A percentile compares a stretch with the other conserved stretches of the same genome.
Conservation (phyloP, 345 rosid species). For the Syzygium aromaticum region DNA sequence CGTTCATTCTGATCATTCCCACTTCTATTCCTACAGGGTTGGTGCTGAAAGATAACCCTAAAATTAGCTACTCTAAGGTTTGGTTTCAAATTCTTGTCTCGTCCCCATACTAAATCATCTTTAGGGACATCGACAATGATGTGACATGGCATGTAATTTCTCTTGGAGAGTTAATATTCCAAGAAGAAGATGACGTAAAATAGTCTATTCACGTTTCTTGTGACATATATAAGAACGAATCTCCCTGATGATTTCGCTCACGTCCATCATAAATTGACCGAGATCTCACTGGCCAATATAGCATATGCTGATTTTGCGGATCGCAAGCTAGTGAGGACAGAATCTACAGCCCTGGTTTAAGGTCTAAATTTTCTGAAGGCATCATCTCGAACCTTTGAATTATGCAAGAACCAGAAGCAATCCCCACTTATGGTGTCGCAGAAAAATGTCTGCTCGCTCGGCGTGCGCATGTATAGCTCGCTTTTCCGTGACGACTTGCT, state of each 20-base stretch:
- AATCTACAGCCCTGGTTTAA: neutral
- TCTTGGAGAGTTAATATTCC: neutral
- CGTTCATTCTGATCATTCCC: neutral
- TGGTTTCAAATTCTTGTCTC: neutral
- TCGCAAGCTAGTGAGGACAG: neutral
- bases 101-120: neutral
- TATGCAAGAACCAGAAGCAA: neutral
- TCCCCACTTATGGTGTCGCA: neutral
- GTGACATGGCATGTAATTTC: neutral
- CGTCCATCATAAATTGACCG: neutral
- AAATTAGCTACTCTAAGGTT: neutral
- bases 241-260: neutral
- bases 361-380: neutral
- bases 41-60: neutral
- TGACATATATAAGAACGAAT: neutral
- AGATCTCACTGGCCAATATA: neutral
- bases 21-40: neutral
- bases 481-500: neutral
- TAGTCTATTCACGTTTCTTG: neutral
- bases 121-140: neutral
- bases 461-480: neutral
- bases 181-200: neutral
- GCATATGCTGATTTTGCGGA: neutral
- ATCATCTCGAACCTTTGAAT: neutral
- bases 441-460: neutral